Base-by-base conservation (phyloP, 768 basidiomycete genomes). In the Mycena rebaudengoi region DNA sequence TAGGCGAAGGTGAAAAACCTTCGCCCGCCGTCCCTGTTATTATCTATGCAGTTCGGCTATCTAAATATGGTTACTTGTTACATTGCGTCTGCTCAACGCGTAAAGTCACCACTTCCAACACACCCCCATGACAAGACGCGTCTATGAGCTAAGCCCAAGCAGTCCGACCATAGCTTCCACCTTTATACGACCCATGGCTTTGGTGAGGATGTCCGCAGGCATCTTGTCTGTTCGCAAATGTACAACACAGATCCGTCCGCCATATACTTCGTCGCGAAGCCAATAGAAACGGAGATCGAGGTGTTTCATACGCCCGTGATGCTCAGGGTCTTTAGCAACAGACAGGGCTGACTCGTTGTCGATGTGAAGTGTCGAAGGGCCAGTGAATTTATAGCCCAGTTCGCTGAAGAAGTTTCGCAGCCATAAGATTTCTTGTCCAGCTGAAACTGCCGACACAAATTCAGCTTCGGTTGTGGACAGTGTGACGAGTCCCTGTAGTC, bases 401-500 rank as follows among this genome's bases (percentile, higher is more conserved):
- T 78, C 74, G 1, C 25, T 18, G 32, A 80, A 54, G 21, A 80
- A 43, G 33, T 70, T 70, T 8, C 74, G 66, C 7, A 80, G 61
- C n/a, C n/a, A 74, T 74, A 80, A 23, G 75, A 77, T 2, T n/a
- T n/a, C n/a, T n/a, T n/a, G n/a, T n/a, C n/a, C n/a, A n/a, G n/a
- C n/a, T n/a, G n/a, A n/a, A n/a, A n/a, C n/a, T n/a, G n/a, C n/a
- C n/a, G n/a, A n/a, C n/a, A n/a, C n/a, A n/a, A n/a, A n/a, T n/a
- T n/a, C n/a, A n/a, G n/a, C n/a, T n/a, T n/a, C n/a, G n/a, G n/a
- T n/a, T n/a, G n/a, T n/a, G n/a, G 80, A 82, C 4, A 76, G 66
- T 0, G 80, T 72, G 21, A 83, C 78, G 41, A 76, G 67, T 1
- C 70, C 13, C 70, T 85, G 85, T 23, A 75, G 69, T 45, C 73